Conservation (phyloP, 177 flowering plant species). For the Vitis hybrid region DNA sequence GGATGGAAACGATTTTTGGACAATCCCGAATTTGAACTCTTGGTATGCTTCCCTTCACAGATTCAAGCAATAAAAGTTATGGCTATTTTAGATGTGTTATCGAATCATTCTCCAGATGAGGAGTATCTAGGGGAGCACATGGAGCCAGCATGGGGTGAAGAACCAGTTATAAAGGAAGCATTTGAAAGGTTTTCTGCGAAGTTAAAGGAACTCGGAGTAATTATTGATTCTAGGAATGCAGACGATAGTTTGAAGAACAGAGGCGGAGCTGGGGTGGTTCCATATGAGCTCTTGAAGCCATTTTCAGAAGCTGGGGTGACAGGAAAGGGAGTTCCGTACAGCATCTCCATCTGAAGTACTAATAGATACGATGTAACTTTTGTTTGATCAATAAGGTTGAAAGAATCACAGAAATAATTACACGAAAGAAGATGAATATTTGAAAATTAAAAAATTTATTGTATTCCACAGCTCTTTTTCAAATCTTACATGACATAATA, state of each 20-base stretch:
- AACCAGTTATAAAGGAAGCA: slow-evolving; percentile 35
- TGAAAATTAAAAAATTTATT: no score
- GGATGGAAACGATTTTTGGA: no score
- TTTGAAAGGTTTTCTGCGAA: slow-evolving; percentile 42
- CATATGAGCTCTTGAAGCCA: slow-evolving; percentile 66
- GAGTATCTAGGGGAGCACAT: slow-evolving; percentile 51
- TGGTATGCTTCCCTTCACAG: no score
- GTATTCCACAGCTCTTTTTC: no score
- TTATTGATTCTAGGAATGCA: slow-evolving; percentile 45
- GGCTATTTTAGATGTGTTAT: slow-evolving; percentile 50
- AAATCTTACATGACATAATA: no score
- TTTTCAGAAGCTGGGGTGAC: slow-evolving; percentile 61
- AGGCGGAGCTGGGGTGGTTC: slow-evolving; percentile 52
- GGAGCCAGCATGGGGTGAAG: slow-evolving; percentile 43
- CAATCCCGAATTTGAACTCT: no score
- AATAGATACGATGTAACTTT: no score
- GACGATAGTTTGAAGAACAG: slow-evolving; percentile 41
- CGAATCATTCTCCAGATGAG: slow-evolving; percentile 65
- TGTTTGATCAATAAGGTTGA: no score
- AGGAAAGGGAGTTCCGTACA: slow-evolving; percentile 60
- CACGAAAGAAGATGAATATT: no score
- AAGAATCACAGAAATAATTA: no score
- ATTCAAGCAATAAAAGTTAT: no score
- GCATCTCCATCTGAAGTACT: slow-evolving; percentile 24
- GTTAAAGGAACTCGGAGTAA: slow-evolving; percentile 43